These are phyloP conservation scores for Fusarium agapanthi DNA, from an alignment of 2,329 filamentous ascomycete genomes.

Conservation along the genomic window DNA sequence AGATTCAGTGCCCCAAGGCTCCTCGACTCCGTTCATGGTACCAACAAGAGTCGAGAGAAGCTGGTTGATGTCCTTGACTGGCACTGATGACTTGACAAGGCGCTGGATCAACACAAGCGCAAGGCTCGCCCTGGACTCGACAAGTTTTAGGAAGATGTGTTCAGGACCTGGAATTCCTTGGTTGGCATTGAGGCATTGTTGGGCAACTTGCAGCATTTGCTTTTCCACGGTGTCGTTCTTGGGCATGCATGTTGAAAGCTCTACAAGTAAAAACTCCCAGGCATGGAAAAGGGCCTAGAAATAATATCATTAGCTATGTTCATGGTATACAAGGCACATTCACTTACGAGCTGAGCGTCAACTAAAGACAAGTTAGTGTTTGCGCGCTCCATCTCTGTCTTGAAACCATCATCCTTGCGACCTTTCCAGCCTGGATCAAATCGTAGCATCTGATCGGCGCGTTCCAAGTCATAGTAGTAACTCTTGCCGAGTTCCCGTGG, in stretches of 20 bases:
- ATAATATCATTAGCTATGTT: slow-evolving; percentile 25
- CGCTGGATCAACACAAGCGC: slow-evolving; percentile 84
- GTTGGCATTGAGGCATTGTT: slow-evolving; percentile 82
- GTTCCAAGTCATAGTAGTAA: slow-evolving; percentile 85
- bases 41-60: slow-evolving; percentile 61
- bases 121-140: slow-evolving; percentile 80
- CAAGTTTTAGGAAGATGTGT: slow-evolving; percentile 81
- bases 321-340: slow-evolving; percentile 38
- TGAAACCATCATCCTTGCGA: slow-evolving; percentile 75
- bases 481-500: slow-evolving; percentile 73
- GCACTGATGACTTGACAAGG: slow-evolving; percentile 68
- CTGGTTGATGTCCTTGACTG: slow-evolving; percentile 60
- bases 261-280: slow-evolving; percentile 88
- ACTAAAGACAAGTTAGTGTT: slow-evolving; percentile 93
- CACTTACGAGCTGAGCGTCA: slow-evolving; percentile 84
- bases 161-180: slow-evolving; percentile 76
- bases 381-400: slow-evolving; percentile 82
- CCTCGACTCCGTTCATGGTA: slow-evolving; percentile 62
- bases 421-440: slow-evolving; percentile 84
- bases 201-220: slow-evolving; percentile 77
- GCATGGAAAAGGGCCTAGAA: slow-evolving; percentile 80
- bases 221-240: slow-evolving; percentile 65
- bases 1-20: slow-evolving; percentile 61
- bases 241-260: slow-evolving; percentile 75
- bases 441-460: slow-evolving; percentile 78